These are phyloP conservation scores for Chaetomidium leptoderma DNA, from an alignment of 495 filamentous ascomycete genomes.

Conservation along the genomic window DNA sequence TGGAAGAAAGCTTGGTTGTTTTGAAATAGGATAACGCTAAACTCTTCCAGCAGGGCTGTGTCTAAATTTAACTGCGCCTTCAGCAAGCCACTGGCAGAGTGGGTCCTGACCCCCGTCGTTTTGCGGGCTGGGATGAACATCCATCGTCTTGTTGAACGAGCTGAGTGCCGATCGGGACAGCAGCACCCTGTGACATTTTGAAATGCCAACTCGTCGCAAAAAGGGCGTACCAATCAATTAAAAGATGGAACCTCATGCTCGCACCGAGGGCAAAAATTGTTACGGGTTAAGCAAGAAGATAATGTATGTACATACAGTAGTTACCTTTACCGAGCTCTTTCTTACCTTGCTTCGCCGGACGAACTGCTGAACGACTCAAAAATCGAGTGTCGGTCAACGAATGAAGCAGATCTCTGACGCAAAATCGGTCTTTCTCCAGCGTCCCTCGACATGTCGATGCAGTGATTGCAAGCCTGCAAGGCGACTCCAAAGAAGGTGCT, in stretches of 20 bases:
- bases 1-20: background rate
- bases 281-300: too few relatives aligned
- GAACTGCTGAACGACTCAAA: background rate
- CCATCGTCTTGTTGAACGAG: background rate
- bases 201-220: too few relatives aligned
- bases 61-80: slow-evolving; percentile 11
- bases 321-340: too few relatives aligned
- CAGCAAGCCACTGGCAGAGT: background rate
- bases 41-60: background rate
- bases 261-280: too few relatives aligned
- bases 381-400: background rate
- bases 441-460: background rate
- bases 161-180: too few relatives aligned
- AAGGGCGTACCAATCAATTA: too few relatives aligned
- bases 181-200: too few relatives aligned
- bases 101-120: background rate
- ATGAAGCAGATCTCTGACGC: background rate
- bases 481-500: background rate
- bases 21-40: background rate
- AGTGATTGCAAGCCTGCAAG: background rate
- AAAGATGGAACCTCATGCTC: too few relatives aligned
- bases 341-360: background rate
- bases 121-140: background rate
- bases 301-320: too few relatives aligned
- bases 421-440: background rate